Evolutionary conservation across 2,329 filamentous ascomycete species (phyloP).

Genomic region (Ilyonectria robusta): DNA sequence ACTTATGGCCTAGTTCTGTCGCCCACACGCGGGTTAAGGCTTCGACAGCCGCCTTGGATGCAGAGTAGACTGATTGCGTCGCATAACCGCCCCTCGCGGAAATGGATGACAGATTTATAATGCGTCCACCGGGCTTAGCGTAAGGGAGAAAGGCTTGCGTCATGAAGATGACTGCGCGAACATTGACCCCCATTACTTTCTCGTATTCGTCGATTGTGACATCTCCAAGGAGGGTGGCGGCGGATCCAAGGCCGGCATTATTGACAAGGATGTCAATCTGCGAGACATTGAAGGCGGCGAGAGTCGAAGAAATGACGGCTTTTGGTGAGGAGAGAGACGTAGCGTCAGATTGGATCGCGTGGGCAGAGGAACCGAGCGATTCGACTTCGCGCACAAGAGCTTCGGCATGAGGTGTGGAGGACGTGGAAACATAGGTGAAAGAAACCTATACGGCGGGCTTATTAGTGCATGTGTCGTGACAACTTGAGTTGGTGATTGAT

Average conservation of each 20-base stretch:
- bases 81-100: constrained; percentile 16
- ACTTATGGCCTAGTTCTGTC: constrained; percentile 14
- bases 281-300: constrained; percentile 2
- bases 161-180: constrained; percentile 20
- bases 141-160: constrained; percentile 18
- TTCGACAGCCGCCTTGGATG: constrained; percentile 26
- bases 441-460: background rate
- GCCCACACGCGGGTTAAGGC: constrained; percentile 21
- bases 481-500: background rate
- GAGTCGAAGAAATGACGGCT: background rate
- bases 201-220: constrained; percentile 12
- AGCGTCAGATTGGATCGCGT: constrained; percentile 16
- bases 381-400: constrained; percentile 5
- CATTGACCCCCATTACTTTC: constrained; percentile 8
- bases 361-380: background rate
- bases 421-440: constrained; percentile 11
- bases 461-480: background rate
- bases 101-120: constrained; percentile 27
- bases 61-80: constrained; percentile 11
- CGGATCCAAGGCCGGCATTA: constrained; percentile 17
- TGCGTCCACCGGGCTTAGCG: constrained; percentile 8
- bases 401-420: constrained; percentile 2
- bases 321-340: constrained; percentile 4
- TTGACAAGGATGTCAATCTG: constrained; percentile 21
- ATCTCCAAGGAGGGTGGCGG: constrained; percentile 1